Conservation (phyloP, 2,329 filamentous ascomycete species). For the Trematosphaeria pertusa region DNA sequence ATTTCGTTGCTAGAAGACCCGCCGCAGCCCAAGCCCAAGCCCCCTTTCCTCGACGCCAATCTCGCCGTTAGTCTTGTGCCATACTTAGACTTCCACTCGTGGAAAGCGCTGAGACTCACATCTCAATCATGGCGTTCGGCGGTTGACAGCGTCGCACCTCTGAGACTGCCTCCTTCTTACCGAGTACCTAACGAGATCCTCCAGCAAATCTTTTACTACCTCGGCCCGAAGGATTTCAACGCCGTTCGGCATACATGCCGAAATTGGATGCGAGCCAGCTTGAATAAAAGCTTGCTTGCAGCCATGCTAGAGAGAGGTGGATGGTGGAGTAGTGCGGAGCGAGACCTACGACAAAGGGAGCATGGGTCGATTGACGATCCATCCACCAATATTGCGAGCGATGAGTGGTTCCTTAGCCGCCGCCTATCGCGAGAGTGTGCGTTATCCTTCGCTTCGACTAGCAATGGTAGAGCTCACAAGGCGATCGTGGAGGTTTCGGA, state of each 20-base stretch:
- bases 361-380: too few species aligned
- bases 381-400: conserved; percentile 1
- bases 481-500: conserved; percentile 23
- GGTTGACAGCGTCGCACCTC: conserved; percentile 29
- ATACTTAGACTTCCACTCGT: conserved; percentile 21
- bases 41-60: neutral
- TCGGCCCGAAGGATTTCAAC: conserved; percentile 63
- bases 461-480: conserved; percentile 34
- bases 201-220: conserved; percentile 54
- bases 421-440: conserved; percentile 59
- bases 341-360: too few species aligned
- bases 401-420: conserved; percentile 54
- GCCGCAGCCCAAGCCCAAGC: neutral
- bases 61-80: conserved; percentile 11
- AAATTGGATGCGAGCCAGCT: conserved; percentile 64
- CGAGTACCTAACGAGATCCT: conserved; percentile 57
- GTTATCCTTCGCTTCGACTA: conserved; percentile 52
- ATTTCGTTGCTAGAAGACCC: neutral
- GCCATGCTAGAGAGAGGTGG: conserved; percentile 64
- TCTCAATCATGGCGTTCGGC: conserved; percentile 45
- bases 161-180: conserved; percentile 33
- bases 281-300: conserved; percentile 59
- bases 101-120: conserved; percentile 38
- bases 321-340: conserved; percentile 51
- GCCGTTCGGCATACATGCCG: conserved; percentile 66